Evolutionary conservation across 2,329 filamentous ascomycete genomes (phyloP), one percentile per base, ranked within the genome.

Genomic region (Calonectria pteridis): DNA sequence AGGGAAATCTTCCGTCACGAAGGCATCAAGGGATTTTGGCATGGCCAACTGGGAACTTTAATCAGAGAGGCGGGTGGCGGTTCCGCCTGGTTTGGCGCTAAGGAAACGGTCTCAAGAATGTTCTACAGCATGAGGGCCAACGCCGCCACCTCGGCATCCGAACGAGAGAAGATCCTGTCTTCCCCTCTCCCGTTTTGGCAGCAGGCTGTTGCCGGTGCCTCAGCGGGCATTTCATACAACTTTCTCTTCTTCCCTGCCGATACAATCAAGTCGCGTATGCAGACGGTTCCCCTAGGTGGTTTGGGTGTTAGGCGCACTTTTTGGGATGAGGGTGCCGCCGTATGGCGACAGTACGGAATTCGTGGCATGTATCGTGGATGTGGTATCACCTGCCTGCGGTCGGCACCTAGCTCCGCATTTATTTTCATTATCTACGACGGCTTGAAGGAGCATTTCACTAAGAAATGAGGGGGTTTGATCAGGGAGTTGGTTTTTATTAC

Each of bases 221-320:
- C 93, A 10, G 97, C 96, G 4, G 97, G 97, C 67, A 94, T 98
- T 87, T 93, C 92, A 43, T 99, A 99, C 86, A 99, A 99, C 84
- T 98, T 98, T 83, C 87, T 98, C 28, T 98, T 98, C 88, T 99
- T 97, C 83, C 97, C 97, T 0, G 97, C 97, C 64, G 97, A 99
- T 83, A 99, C 97, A 0, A 94, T 99, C 87, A 99, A 99, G 86
- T 97, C 94, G 23, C 92, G 96, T 62, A 98, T 99, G 93, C 97
- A 99, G 86, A 99, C 97, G 0, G 90, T 94, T 67, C 93, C 95
- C 6, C 87, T 95, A 53, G 90, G 89, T 37, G 87, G 88, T 11
- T 85, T 87, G 28, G 87, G 87, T 2, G 85, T 86, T 69, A 89
- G 89, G 67, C 90, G 90, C 51, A 93, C 92, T 0, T 98, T 99